phyloP scores from a whole-genome alignment of 1,284 basidiomycete genomes.

The Inonotus obliquus region DNA sequence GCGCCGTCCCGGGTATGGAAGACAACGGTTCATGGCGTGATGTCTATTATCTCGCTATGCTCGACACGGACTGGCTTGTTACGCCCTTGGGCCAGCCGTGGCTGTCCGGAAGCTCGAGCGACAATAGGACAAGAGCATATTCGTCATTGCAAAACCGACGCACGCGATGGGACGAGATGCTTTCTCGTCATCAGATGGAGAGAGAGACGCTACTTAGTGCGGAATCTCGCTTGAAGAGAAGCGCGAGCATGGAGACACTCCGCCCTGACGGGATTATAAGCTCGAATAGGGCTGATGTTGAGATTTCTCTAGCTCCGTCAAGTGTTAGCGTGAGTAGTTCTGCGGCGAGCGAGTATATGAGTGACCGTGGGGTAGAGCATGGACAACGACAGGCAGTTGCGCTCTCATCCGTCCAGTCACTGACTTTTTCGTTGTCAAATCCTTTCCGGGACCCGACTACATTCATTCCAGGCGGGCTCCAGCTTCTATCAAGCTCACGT shows the following conservation, averaged over 20 bases:
- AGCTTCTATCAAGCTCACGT: not conserved
- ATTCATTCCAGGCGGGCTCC: not conserved
- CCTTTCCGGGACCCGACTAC: not conserved
- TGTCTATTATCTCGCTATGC: constrained; percentile 17
- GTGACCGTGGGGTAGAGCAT: not conserved
- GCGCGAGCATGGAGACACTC: constrained; percentile 15
- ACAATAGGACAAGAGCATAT: not conserved
- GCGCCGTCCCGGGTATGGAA: constrained; percentile 7
- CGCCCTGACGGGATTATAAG: not conserved
- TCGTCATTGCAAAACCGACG: not conserved
- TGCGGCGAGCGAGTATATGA: not conserved
- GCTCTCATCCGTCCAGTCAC: not conserved
- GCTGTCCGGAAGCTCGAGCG: too few species aligned
- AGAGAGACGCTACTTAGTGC: constrained; percentile 17
- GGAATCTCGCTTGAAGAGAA: constrained; percentile 14
- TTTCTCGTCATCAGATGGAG: constrained; percentile 21
- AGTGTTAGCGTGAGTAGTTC: not conserved
- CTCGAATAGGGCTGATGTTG: not conserved
- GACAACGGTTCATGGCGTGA: constrained; percentile 18
- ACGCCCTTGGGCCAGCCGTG: not conserved
- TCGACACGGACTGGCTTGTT: constrained; percentile 21
- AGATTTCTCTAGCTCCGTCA: not conserved
- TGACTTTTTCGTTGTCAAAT: not conserved
- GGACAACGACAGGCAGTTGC: not conserved
- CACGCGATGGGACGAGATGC: constrained; percentile 22